Conservation (phyloP, 2,329 filamentous ascomycete genomes). For the Botryotinia globosa region DNA sequence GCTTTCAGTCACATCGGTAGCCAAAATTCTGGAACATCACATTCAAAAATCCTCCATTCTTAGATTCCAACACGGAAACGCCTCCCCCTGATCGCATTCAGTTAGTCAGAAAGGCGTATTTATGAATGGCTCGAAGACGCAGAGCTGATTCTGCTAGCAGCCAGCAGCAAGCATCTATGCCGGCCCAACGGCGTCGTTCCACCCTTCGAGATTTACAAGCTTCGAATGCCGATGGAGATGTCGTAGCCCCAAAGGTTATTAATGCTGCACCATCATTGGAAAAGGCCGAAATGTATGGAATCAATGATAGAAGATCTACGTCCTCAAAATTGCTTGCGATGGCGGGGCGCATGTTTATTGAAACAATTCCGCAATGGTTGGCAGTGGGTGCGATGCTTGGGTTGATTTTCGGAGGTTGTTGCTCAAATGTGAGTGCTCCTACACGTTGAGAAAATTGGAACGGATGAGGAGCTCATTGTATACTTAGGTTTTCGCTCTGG, state of each 20-base stretch:
- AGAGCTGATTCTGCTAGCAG: conserved; percentile 19
- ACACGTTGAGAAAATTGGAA: neutral
- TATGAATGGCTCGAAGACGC: conserved; percentile 21
- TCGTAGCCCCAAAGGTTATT: conserved; percentile 49
- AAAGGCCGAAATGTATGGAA: conserved; percentile 54
- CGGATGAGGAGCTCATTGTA: conserved; percentile 29
- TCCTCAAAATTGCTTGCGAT: conserved; percentile 51
- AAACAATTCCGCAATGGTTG: conserved; percentile 61
- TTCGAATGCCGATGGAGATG: conserved; percentile 41
- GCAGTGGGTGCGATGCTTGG: conserved; percentile 66
- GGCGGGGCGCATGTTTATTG: conserved; percentile 52
- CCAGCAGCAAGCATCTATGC: conserved; percentile 12
- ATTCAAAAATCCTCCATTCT: conserved; percentile 1
- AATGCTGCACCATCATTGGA: conserved; percentile 53
- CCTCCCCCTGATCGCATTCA: neutral
- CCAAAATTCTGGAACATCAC: neutral
- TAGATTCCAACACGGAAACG: neutral
- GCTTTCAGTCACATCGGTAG: neutral
- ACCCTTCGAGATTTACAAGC: conserved; percentile 45
- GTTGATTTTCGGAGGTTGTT: conserved; percentile 94
- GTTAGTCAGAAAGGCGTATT: conserved; percentile 3
- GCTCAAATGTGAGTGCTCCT: conserved; percentile 70
- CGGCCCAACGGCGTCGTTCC: conserved; percentile 47
- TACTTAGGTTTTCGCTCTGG: conserved; percentile 83
- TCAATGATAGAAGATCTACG: conserved; percentile 51